These are phyloP conservation scores for Dipodascopsis uninucleata DNA, from an alignment of 805 yeast species.

Conservation along the genomic window DNA sequence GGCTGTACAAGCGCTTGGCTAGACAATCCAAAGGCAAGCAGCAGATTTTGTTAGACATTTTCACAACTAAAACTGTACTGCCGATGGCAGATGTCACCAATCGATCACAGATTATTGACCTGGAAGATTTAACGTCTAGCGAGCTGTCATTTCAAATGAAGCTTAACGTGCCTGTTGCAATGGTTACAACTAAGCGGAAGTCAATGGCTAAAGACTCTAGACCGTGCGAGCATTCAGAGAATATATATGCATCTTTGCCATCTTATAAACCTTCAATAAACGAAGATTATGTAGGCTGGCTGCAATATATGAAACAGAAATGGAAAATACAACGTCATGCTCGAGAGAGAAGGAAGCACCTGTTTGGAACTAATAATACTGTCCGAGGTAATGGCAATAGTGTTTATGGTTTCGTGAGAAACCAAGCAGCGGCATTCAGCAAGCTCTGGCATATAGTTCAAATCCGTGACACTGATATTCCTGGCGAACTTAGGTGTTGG, in stretches of 20 bases:
- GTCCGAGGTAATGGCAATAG: slow-evolving; percentile 42
- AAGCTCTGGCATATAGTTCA: slow-evolving; percentile 84
- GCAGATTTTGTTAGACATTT: slow-evolving; percentile 56
- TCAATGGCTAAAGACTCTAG: slow-evolving; percentile 34
- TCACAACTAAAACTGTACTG: slow-evolving; percentile 43
- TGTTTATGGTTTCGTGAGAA: slow-evolving; percentile 66
- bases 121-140: slow-evolving; percentile 28
- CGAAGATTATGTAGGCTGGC: slow-evolving; percentile 44
- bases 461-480: slow-evolving; percentile 52
- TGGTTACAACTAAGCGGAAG: slow-evolving; percentile 38
- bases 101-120: slow-evolving; percentile 28
- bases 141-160: slow-evolving; percentile 18
- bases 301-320: slow-evolving; percentile 75
- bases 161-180: slow-evolving; percentile 35
- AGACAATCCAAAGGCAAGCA: slow-evolving; percentile 63
- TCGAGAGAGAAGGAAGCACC: slow-evolving; percentile 62
- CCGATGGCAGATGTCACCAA: slow-evolving; percentile 40
- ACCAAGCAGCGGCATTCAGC: slow-evolving; percentile 66
- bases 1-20: slow-evolving; percentile 70
- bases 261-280: slow-evolving; percentile 33
- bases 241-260: slow-evolving; percentile 47
- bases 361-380: slow-evolving; percentile 68
- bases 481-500: slow-evolving; percentile 76
- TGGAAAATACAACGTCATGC: slow-evolving; percentile 80
- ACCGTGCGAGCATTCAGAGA: slow-evolving; percentile 33